Evolutionary conservation across 2,329 filamentous ascomycete species (phyloP).

Genomic region (Alternaria postmessia): DNA sequence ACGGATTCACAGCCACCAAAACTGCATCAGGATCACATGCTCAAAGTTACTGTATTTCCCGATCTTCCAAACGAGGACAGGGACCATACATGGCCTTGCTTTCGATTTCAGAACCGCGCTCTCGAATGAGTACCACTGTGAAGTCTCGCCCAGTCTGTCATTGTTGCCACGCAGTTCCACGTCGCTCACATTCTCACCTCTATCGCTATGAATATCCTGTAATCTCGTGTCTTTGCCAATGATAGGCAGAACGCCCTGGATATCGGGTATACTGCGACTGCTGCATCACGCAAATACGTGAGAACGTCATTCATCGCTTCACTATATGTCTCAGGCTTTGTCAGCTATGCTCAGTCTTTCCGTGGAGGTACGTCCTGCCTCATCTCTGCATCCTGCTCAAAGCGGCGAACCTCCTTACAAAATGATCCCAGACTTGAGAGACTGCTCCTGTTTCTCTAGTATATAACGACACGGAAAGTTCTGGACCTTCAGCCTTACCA

Average conservation of each 20-base stretch:
- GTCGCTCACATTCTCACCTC: neutral
- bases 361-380: no score
- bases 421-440: no score
- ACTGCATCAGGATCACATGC: neutral
- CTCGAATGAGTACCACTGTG: neutral
- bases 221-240: neutral
- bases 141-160: neutral
- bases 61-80: neutral
- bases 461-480: no score
- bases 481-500: neutral
- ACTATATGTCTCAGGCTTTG: neutral
- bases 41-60: neutral
- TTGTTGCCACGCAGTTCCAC: neutral
- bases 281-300: neutral
- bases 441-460: no score
- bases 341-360: neutral
- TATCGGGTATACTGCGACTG: no score
- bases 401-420: no score
- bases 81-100: neutral
- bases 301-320: no score
- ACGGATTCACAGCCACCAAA: neutral
- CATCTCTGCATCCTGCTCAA: no score
- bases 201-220: neutral
- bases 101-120: neutral
- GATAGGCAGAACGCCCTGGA: neutral